Base-by-base conservation (phyloP, 305 asterid species). In the Coffea humblotiana region DNA sequence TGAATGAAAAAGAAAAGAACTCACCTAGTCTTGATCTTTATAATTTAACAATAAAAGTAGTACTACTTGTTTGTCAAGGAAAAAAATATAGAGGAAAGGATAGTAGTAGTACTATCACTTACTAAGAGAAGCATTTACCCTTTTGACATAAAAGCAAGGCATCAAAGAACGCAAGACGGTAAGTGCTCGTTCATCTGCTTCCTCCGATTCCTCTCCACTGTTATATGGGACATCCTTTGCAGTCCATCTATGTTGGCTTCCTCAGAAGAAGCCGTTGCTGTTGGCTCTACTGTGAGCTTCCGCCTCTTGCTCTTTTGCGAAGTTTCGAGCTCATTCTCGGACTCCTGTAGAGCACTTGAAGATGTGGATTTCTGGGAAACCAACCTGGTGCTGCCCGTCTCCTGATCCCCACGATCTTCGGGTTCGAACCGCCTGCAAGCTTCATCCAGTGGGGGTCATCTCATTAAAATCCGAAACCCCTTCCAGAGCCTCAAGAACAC, bases 111-210 rank as follows among this genome's bases (percentile, higher is more conserved):
- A 16, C 60, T 54, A 15, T 6, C 3, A 60, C 71, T 12, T 64
- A 9, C 6, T 29, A 60, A 66, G 35, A 48, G 61, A 16, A 37
- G 54, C 56, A 58, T 89, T 5, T 85, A 94, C 97, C 80, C 98
- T 83, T 85, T 93, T 94, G 86, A 91, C 97, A 76, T 94, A 93
- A 79, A 94, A 92, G 80, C 94, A 87, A 80, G 97, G 98, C 97
- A 91, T 94, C 84, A 94, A 79, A 71, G 98, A 83, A 35, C 98
- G 96, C 67, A 94, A 89, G 49, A 92, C 92, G 21, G 93, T 58
- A 94, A 91, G 80, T 93, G 90, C 74, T 92, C 98, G 45, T 92
- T 94, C 98, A 94, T 94, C 84, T 94, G 98, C 88, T 89, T 94
- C 76, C 97, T 83, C 48, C 98, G 80, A 78, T 94, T 93, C 82